Evolutionary conservation across 1,139 yeast species (phyloP).

Genomic region (Diutina catenulata): DNA sequence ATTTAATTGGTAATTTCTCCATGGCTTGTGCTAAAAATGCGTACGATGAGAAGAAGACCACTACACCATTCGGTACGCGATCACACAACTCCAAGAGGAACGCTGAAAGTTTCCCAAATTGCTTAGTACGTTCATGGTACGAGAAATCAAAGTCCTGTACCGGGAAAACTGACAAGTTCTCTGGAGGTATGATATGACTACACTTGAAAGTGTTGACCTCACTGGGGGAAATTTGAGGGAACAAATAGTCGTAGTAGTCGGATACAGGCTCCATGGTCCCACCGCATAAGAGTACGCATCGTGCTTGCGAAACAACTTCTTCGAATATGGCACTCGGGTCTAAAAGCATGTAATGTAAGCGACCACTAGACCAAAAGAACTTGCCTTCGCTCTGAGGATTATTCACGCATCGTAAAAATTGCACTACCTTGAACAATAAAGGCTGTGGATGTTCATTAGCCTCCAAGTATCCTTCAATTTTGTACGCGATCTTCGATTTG

Average conservation of each 20-base stretch:
- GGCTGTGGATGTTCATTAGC: constrained; percentile 28
- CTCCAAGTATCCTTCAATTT: constrained; percentile 64
- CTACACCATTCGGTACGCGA: constrained; percentile 64
- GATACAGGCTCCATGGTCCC: constrained; percentile 92
- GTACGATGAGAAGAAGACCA: constrained; percentile 80
- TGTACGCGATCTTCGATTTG: constrained; percentile 70
- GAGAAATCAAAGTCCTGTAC: constrained; percentile 53
- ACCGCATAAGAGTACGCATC: constrained; percentile 76
- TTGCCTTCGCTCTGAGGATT: constrained; percentile 78
- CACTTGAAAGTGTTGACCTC: constrained; percentile 53
- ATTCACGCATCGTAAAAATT: constrained; percentile 53
- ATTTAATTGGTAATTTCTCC: constrained; percentile 48
- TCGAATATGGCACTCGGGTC: constrained; percentile 71
- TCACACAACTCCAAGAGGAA: constrained; percentile 29
- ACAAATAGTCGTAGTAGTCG: constrained; percentile 54
- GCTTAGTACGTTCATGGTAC: constrained; percentile 46
- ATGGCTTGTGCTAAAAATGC: constrained; percentile 46
- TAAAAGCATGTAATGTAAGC: constrained; percentile 58
- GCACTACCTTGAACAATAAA: constrained; percentile 50
- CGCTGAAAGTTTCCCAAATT: constrained; percentile 44
- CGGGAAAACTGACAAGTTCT: constrained; percentile 52
- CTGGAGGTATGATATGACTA: constrained; percentile 74
- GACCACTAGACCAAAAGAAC: constrained; percentile 50
- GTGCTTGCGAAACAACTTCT: constrained; percentile 52
- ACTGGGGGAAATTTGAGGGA: constrained; percentile 39